Evolutionary conservation across 768 basidiomycete species (phyloP), one percentile per base, ranked within the genome.

Genomic region (Kwoniella newhampshirensis): DNA sequence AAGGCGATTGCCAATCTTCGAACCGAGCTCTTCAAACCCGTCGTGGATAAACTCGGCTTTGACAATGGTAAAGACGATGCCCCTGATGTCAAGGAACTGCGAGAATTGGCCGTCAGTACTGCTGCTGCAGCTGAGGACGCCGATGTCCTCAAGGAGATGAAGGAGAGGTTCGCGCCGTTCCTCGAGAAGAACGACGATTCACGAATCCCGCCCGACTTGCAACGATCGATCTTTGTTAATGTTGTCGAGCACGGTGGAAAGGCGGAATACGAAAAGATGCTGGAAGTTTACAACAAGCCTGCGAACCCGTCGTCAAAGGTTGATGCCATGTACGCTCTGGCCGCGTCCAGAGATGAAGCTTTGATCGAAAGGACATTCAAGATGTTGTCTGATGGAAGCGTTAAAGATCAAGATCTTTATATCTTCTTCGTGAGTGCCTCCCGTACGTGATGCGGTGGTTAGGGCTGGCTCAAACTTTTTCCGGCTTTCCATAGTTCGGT

Each of bases 1-100:
- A 35, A 78, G 4, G 70, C 80, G 44, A 69, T 93, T 60, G 64
- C 70, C 54, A 60, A 67, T 51, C 61, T 77, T 59, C 75, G 77
- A 17, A 59, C 71, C n/a, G 60, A 71, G 32, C 64, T 81, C 28
- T 76, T 88, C 76, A 80, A 79, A 45, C 94, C 94, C 2, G 75
- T 96, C 44, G 87, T 89, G 30, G 78, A 87, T 35, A 81, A 80
- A 62, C 81, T 96, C 28, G 91, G 92, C 4, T 93, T 85, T 67
- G 86, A 89, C 41, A 87, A 87, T 70, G 74, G 79, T 4, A 79
- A 80, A 11, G 77, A 77, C 11, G 94, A 99, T 46, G 79, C 84
- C 7, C 78, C 83, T 7, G 91, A 88, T 62, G 81, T 80, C 15
- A 81, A 84, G 8, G 83, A 86, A 61, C 79, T 97, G 48, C 84